Base-by-base conservation (phyloP, 352 stramenopile genomes). In the Pythium brassicae region DNA sequence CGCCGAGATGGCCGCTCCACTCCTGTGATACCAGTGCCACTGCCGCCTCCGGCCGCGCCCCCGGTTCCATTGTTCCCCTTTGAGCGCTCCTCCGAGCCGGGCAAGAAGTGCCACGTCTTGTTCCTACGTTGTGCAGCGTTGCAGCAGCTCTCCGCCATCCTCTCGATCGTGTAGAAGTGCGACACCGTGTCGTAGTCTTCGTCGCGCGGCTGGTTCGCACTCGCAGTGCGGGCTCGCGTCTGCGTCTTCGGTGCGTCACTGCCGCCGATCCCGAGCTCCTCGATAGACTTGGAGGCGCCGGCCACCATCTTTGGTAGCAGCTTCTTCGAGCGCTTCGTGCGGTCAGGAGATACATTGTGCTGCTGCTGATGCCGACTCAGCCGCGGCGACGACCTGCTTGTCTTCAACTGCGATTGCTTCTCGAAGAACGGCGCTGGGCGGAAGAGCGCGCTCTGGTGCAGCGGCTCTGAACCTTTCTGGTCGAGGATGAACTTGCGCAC, bases 111-210 rank as follows among this genome's bases (percentile, higher is more conserved):
- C 83, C 83, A 92, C 8, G 76, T 92, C 51, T 85, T 86, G 66
- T 77, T 78, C 50, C 79, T 76, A 50, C 78, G 85, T 43, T 87
- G 77, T 4, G 79, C 73, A 4, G 78, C 81, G 53, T 90, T 81
- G 35, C 83, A 85, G 49, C 78, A 91, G 29, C 69, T 85, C 42
- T 83, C 76, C 1, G 76, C 66, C 61, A 91, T 72, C 37, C 78
- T 85, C 57, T 92, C 81, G 23, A 92, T 67, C 23, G 83, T 86
- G 66, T 93, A 93, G 46, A 92, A 86, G 55, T 88, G 83, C 27
- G 75, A 86, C 19, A 86, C 68, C 2, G 67, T 34, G 25, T 70
- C 69, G 2, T 76, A 57, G 10, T 78, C 65, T 0, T 76, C 64
- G 4, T 77, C 68, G 22, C 60, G 39, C 32, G 7, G 20, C 20